These are phyloP conservation scores for Neonectria neomacrospora DNA, from an alignment of 2,329 filamentous ascomycete species.

Conservation along the genomic window DNA sequence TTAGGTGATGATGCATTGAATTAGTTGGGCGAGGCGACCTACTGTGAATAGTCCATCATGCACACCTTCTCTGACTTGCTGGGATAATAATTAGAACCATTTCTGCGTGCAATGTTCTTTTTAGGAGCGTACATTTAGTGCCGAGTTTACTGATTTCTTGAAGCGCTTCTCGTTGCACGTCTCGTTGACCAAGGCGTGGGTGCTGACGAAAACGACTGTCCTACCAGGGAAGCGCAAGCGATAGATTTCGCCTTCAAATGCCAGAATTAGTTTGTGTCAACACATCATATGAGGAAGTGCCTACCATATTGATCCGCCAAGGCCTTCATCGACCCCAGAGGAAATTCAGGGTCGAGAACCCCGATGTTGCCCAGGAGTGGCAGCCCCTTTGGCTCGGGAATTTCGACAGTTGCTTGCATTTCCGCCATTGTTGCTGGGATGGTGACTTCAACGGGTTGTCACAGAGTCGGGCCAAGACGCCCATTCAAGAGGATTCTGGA, in stretches of 20 bases:
- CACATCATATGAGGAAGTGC: conserved; percentile 17
- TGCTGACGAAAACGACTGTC: conserved; percentile 59
- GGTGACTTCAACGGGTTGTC: not conserved
- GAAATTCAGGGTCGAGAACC: conserved; percentile 67
- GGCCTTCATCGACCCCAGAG: conserved; percentile 62
- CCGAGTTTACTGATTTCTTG: conserved; percentile 63
- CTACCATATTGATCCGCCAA: conserved; percentile 72
- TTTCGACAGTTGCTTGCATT: conserved; percentile 51
- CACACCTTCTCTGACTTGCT: conserved; percentile 68
- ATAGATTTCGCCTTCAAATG: conserved; percentile 27
- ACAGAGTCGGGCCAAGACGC: not conserved
- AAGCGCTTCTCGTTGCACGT: conserved; percentile 73
- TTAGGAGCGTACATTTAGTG: conserved; percentile 52
- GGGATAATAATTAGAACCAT: not conserved
- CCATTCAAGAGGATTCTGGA: not conserved
- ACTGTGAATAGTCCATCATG: conserved; percentile 75
- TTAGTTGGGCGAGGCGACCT: conserved; percentile 20
- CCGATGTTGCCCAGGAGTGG: conserved; percentile 72
- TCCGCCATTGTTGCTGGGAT: not conserved
- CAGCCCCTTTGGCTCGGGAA: conserved; percentile 70
- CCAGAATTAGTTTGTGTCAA: not conserved
- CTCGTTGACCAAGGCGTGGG: conserved; percentile 69
- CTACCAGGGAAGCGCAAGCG: conserved; percentile 28
- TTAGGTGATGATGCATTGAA: conserved; percentile 32
- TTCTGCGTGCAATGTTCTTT: not conserved